Conservation (phyloP, 163 green algal genomes). For the Chlamydomonas reinhardtii region DNA sequence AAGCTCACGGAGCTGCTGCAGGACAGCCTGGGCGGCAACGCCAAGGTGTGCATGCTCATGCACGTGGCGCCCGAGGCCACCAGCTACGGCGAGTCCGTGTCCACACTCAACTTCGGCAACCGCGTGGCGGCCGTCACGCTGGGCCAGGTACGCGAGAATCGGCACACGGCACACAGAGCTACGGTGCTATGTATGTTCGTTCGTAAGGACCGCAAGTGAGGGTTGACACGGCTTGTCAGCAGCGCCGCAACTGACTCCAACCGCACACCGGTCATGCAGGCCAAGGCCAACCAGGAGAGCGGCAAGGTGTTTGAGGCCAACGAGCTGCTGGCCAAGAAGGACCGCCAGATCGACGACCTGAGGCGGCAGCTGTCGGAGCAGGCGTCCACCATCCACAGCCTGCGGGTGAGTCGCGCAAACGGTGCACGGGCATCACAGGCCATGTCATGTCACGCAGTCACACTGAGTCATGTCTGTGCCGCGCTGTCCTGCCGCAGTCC, state of each 20-base stretch:
- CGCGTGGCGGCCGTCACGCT: conserved; percentile 90
- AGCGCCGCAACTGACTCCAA: no score
- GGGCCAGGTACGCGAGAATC: conserved; percentile 67
- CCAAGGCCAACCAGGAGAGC: conserved; percentile 71
- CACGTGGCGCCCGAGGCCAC: conserved; percentile 87
- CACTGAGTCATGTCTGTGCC: background rate
- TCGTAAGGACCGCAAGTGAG: no score
- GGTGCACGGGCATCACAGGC: background rate
- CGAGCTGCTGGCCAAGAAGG: conserved; percentile 14
- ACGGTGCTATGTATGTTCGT: no score
- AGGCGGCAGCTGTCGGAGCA: conserved; percentile 24
- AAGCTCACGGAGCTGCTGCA: conserved; percentile 85
- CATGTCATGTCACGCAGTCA: background rate
- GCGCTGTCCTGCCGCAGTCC: background rate
- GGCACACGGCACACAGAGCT: no score
- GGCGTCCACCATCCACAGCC: background rate
- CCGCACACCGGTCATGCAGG: conserved; percentile 60
- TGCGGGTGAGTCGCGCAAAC: background rate
- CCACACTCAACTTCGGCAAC: conserved; percentile 89
- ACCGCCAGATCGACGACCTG: background rate
- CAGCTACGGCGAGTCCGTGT: conserved; percentile 81
- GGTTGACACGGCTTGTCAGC: no score
- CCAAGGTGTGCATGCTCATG: conserved; percentile 96
- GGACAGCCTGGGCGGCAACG: conserved; percentile 82
- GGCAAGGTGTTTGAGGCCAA: conserved; percentile 66